Percentiles rank a stretch among this genome's conserved stretches.
Conservation (phyloP, 768 basidiomycete species). For the Termitomyces heimii region DNA sequence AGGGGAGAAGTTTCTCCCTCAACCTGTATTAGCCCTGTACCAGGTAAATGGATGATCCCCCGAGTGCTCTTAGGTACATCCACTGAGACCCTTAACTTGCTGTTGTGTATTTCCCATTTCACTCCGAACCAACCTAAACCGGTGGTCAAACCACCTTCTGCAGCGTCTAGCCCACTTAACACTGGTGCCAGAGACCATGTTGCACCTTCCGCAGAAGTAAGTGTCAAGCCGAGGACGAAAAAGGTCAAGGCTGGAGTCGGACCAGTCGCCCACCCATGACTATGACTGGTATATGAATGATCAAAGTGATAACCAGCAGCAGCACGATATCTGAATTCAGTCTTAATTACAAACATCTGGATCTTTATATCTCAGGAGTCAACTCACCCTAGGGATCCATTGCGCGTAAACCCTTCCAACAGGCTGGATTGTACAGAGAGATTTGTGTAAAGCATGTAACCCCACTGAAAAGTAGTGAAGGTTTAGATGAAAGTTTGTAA, state of each 20-base stretch:
- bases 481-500: not conserved
- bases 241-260: constrained; percentile 43
- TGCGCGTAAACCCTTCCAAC: constrained; percentile 41
- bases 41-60: constrained; percentile 22
- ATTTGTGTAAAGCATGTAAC: constrained; percentile 44
- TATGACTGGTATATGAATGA: constrained; percentile 38
- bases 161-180: constrained; percentile 31
- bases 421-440: constrained; percentile 33
- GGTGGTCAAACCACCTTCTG: constrained; percentile 42
- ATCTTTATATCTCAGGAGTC: not conserved
- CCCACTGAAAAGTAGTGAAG: constrained; percentile 26
- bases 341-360: not conserved
- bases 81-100: constrained; percentile 15
- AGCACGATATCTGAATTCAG: constrained; percentile 29
- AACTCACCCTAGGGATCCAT: constrained; percentile 38
- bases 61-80: constrained; percentile 21
- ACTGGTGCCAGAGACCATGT: constrained; percentile 40
- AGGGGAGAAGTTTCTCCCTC: constrained; percentile 4
- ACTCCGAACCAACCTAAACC: constrained; percentile 39
- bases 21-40: constrained; percentile 16
- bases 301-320: constrained; percentile 42
- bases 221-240: constrained; percentile 37
- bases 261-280: constrained; percentile 45
- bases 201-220: constrained; percentile 33
- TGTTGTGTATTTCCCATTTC: constrained; percentile 24